Percentiles rank a stretch among this genome's conserved stretches.
These are phyloP conservation scores for Malassezia vespertilionis DNA, from an alignment of 1,284 basidiomycete species.

Conservation along the genomic window DNA sequence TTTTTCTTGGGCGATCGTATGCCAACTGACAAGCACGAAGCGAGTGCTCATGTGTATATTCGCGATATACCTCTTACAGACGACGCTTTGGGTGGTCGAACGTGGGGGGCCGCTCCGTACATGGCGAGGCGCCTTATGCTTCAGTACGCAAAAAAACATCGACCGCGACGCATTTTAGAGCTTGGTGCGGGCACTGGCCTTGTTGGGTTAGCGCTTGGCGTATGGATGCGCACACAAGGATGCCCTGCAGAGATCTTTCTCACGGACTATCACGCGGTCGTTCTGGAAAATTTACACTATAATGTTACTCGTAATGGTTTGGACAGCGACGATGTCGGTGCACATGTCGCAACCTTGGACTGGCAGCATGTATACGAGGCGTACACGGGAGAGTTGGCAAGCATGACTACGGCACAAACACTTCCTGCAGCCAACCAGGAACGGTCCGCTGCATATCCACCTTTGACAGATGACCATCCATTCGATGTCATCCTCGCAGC, in stretches of 20 bases:
- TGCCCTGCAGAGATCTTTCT: constrained; percentile 15
- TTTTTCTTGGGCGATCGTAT: constrained; percentile 6
- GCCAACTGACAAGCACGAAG: neutral
- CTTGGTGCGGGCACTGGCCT: constrained; percentile 43
- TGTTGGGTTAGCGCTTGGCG: constrained; percentile 26
- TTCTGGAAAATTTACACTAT: constrained; percentile 28
- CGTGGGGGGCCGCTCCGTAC: constrained; percentile 40
- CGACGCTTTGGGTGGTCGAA: constrained; percentile 35
- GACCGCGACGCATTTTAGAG: constrained; percentile 24
- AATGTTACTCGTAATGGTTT: constrained; percentile 15
- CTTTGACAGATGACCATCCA: neutral
- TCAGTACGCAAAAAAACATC: constrained; percentile 3
- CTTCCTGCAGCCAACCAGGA: constrained; percentile 15
- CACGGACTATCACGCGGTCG: constrained; percentile 36
- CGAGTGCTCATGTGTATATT: constrained; percentile 15
- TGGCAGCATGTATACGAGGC: constrained; percentile 26
- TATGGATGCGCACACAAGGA: constrained; percentile 7
- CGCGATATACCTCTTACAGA: constrained; percentile 28
- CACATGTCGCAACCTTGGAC: constrained; percentile 22
- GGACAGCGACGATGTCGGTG: neutral
- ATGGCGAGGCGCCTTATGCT: constrained; percentile 27
- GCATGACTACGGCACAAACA: constrained; percentile 26
- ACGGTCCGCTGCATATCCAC: neutral
- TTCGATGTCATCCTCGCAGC: constrained; percentile 35
- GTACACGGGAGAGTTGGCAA: no score